Percentiles rank a stretch among this genome's conserved stretches.
Conservation (phyloP, 139 green algal species). For the Chlamydomonas sp. region DNA sequence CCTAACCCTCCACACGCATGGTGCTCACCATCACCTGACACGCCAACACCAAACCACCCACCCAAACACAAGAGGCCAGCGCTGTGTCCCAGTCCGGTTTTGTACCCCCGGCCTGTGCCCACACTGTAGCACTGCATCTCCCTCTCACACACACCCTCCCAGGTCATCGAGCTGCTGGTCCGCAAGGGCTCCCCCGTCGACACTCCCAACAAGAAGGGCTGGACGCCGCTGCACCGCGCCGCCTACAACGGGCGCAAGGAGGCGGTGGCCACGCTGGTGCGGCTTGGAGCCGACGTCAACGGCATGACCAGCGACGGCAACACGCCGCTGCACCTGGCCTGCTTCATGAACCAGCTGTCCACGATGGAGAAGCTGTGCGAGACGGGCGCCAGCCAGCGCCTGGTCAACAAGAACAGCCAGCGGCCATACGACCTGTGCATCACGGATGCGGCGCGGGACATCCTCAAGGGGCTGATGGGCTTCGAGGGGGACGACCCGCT, state of each 20-base stretch:
- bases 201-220: conserved; percentile 49
- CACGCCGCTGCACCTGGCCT: conserved; percentile 62
- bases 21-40: too few species aligned
- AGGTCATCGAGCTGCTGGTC: conserved; percentile 53
- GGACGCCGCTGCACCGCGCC: conserved; percentile 62
- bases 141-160: background rate
- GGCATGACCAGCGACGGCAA: conserved; percentile 60
- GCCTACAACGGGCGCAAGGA: conserved; percentile 58
- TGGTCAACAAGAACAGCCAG: conserved; percentile 35
- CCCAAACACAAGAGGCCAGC: too few species aligned
- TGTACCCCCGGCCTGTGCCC: too few species aligned
- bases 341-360: conserved; percentile 55
- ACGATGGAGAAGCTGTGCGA: conserved; percentile 45
- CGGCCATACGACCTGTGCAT: conserved; percentile 47
- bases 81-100: too few species aligned
- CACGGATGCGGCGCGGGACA: conserved; percentile 49
- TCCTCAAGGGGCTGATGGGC: conserved; percentile 31
- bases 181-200: conserved; percentile 42
- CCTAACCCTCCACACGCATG: too few species aligned
- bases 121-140: background rate
- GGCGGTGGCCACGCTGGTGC: conserved; percentile 23
- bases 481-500: conserved; percentile 10
- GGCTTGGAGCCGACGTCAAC: conserved; percentile 34
- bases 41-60: too few species aligned
- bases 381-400: conserved; percentile 12